Evolutionary conservation across 2,329 filamentous ascomycete genomes (phyloP).

Genomic region (Aspergillus costaricaensis): DNA sequence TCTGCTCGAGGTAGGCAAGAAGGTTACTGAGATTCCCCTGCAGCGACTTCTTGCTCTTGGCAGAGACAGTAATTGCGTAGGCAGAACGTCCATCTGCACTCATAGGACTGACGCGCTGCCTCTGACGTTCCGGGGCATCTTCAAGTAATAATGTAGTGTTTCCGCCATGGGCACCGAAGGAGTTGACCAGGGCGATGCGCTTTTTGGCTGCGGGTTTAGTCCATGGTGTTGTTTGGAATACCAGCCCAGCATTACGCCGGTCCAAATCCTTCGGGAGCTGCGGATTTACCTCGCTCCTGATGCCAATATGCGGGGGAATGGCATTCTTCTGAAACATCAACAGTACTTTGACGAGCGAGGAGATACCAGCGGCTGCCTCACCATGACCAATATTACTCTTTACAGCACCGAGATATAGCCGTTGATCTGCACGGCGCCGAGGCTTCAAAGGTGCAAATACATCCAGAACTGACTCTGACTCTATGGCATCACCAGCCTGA

Average conservation of each 20-base stretch:
- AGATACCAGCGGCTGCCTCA: constrained; percentile 38
- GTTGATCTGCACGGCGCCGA: constrained; percentile 20
- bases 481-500: constrained; percentile 41
- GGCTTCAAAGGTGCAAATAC: constrained; percentile 47
- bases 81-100: constrained; percentile 44
- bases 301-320: constrained; percentile 68
- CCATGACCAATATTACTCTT: constrained; percentile 51
- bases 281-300: constrained; percentile 53
- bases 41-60: constrained; percentile 52
- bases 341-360: constrained; percentile 61
- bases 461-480: constrained; percentile 39
- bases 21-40: constrained; percentile 55
- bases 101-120: constrained; percentile 11
- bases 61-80: constrained; percentile 59
- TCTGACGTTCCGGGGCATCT: constrained; percentile 50
- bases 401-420: constrained; percentile 32
- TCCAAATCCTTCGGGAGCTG: constrained; percentile 34
- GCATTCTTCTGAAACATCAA: constrained; percentile 64
- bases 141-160: constrained; percentile 66
- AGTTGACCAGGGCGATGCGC: constrained; percentile 55
- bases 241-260: constrained; percentile 18
- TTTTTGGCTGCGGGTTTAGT: too few species aligned
- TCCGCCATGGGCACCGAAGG: constrained; percentile 69
- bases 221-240: constrained; percentile 23
- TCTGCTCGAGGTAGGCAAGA: constrained; percentile 43